A percentile compares a stretch with the other conserved stretches of the same genome.
Conservation (phyloP, 2,329 filamentous ascomycete species). For the Colletotrichum melonis region DNA sequence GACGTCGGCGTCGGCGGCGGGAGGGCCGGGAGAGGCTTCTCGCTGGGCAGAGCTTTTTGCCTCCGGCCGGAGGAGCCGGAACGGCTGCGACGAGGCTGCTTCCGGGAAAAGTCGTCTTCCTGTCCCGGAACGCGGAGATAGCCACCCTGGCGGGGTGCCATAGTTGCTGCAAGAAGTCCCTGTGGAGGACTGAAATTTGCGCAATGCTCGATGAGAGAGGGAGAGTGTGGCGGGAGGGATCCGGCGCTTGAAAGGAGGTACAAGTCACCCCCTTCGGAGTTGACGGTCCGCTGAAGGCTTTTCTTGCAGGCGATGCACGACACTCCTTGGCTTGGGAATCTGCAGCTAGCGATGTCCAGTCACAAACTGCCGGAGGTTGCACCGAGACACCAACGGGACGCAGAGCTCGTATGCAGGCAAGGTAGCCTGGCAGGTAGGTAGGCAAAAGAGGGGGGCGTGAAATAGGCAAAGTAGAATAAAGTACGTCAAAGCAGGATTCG, state of each 20-base stretch:
- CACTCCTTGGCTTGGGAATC: not conserved
- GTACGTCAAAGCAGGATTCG: slow-evolving; percentile 9
- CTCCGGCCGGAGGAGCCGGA: slow-evolving; percentile 28
- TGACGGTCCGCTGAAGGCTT: not conserved
- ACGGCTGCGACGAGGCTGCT: slow-evolving; percentile 15
- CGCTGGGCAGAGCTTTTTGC: slow-evolving; percentile 36
- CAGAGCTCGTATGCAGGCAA: not conserved
- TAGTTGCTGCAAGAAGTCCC: not conserved
- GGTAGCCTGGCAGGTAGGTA: no score
- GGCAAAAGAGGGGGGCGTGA: not conserved
- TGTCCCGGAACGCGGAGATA: slow-evolving; percentile 34
- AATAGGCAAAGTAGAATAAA: not conserved
- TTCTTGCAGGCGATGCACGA: not conserved
- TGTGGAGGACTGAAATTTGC: not conserved
- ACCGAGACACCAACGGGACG: not conserved
- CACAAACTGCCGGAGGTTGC: not conserved
- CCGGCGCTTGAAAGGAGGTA: not conserved
- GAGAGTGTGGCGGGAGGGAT: not conserved
- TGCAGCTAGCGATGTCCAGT: not conserved
- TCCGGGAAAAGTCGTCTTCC: slow-evolving; percentile 12
- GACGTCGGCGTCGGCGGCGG: slow-evolving; percentile 20
- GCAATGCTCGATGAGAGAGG: not conserved
- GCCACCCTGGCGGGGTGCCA: slow-evolving; percentile 28
- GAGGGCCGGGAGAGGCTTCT: slow-evolving; percentile 36
- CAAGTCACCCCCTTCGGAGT: not conserved